Evolutionary conservation across 2,329 filamentous ascomycete species (phyloP), one percentile per base, ranked within the genome.

Genomic region (Ceratocystis destructans): DNA sequence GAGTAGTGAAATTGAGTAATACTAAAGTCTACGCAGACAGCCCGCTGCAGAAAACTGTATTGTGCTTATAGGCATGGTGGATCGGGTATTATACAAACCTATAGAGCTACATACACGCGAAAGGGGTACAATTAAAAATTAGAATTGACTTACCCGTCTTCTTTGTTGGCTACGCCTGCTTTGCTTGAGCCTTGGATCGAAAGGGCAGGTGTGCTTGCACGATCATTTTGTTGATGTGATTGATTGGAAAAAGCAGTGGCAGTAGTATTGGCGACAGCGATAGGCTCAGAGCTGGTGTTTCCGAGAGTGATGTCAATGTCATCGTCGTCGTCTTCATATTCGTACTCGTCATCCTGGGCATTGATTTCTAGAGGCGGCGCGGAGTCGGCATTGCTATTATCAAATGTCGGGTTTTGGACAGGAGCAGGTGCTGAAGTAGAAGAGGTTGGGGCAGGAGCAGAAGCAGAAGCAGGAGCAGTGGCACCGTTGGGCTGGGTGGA

Each of bases 301-400:
- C 81, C 81, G 12, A 83, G 74, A 70, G 83, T 82, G 73, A 84
- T 83, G 70, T 84, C 82, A 66, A 84, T 80, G 50, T 84, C 82
- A 66, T 84, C 81, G 48, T 80, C 75, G 41, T 80, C 82, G 46
- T 76, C 75, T 50, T 78, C 75, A 63, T 78, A 77, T 63, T 75
- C 74, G 33, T 78, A 76, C 70, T 80, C 77, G 67, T 77, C 75
- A 37, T 78, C 76, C 69, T 78, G 75, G 5, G 74, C 74, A 53
- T 76, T 74, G 3, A 71, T 74, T 62, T 74, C 72, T 44, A 69
- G 70, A 69, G 45, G 71, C 69, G 57, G 71, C 70, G 15, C 74
- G 72, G 25, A 70, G 70, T 59, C 55, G 17, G 15, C 53, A 3
- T 57, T 48, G 71, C 67, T 67, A 75, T 68, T 66, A 75, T 71